Evolutionary conservation across 1,284 basidiomycete genomes (phyloP), one percentile per base, ranked within the genome.

Genomic region (Papiliotrema fonsecae): DNA sequence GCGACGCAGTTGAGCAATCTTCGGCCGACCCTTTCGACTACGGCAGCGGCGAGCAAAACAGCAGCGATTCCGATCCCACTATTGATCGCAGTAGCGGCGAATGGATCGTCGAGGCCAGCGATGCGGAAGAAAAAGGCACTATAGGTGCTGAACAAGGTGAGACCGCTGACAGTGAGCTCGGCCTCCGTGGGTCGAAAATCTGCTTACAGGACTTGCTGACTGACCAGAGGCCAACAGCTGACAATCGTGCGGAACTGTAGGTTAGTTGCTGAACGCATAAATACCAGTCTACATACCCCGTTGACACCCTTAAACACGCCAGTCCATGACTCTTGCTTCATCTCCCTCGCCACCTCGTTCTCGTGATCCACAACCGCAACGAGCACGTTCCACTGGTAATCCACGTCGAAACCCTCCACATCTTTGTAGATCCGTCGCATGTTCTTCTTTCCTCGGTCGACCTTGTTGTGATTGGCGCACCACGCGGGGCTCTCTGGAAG

Each of bases 401-500:
- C 60, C 21, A 56, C 49, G 35, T 62, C 52, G 47, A 50, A 60
- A 13, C 38, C 50, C 11, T 42, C 34, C 3, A 62, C 52, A 2
- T 45, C 42, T 3, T 51, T 25, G 45, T 63, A 55, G 35, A 63
- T 48, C 10, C 27, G 18, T 22, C 39, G 43, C 38, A 63, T 48
- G 32, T 31, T 48, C 22, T 37, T 45, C 44, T 57, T 57, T 25
- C 47, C 62, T 24, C 31, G 14, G 4, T 62, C 60, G 24, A 57
- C 53, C n/a, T 47, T 21, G 31, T 47, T 58, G 34, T 43, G 32
- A n/a, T 51, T 37, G 7, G 60, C 58, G 34, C 26, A 58, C 49
- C 52, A 64, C 18, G 42, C 37, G 4, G 61, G 62, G 1, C 56
- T 57, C 45, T 66, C 64, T n/a, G 64, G 64, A 5, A 66, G 37